Evolutionary conservation across 2,329 filamentous ascomycete genomes (phyloP).

Genomic region (Chrysoporthe cubensis): DNA sequence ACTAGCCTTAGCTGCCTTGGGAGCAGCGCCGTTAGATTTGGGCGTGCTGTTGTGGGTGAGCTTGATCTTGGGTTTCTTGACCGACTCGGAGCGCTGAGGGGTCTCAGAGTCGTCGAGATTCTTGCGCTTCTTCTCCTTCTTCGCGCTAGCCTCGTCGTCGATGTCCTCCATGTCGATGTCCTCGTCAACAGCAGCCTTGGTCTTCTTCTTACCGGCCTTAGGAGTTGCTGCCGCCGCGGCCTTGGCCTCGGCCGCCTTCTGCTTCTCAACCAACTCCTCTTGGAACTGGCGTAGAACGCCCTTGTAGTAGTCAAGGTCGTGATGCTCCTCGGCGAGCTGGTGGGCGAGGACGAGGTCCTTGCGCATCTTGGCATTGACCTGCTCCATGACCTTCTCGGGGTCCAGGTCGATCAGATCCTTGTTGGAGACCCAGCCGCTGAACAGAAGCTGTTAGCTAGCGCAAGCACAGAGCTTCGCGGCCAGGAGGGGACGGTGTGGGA

Average conservation of each 20-base stretch:
- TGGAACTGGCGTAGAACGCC: slow-evolving; percentile 71
- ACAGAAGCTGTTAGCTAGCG: slow-evolving; percentile 1
- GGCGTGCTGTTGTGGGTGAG: slow-evolving; percentile 67
- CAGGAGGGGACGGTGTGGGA: background rate
- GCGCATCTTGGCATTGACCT: slow-evolving; percentile 75
- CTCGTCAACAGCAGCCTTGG: slow-evolving; percentile 40
- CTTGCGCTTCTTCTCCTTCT: slow-evolving; percentile 78
- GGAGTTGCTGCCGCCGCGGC: slow-evolving; percentile 43
- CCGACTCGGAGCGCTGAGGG: slow-evolving; percentile 62
- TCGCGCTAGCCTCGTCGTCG: slow-evolving; percentile 49
- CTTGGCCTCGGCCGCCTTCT: slow-evolving; percentile 54
- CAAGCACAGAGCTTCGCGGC: slow-evolving; percentile 20
- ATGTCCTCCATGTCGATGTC: slow-evolving; percentile 48
- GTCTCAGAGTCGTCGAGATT: slow-evolving; percentile 72
- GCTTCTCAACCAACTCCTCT: slow-evolving; percentile 66
- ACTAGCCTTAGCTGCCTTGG: slow-evolving; percentile 61
- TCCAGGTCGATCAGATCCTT: slow-evolving; percentile 79
- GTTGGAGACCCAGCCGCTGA: slow-evolving; percentile 89
- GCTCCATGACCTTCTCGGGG: slow-evolving; percentile 69
- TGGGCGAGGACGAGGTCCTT: slow-evolving; percentile 82
- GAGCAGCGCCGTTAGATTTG: slow-evolving; percentile 67
- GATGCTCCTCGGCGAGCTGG: slow-evolving; percentile 74
- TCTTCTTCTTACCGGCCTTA: slow-evolving; percentile 52
- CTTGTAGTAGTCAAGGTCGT: slow-evolving; percentile 84
- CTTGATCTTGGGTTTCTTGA: slow-evolving; percentile 72